These are phyloP conservation scores for Lachnellula arida DNA, from an alignment of 2,329 filamentous ascomycete genomes.

Conservation along the genomic window DNA sequence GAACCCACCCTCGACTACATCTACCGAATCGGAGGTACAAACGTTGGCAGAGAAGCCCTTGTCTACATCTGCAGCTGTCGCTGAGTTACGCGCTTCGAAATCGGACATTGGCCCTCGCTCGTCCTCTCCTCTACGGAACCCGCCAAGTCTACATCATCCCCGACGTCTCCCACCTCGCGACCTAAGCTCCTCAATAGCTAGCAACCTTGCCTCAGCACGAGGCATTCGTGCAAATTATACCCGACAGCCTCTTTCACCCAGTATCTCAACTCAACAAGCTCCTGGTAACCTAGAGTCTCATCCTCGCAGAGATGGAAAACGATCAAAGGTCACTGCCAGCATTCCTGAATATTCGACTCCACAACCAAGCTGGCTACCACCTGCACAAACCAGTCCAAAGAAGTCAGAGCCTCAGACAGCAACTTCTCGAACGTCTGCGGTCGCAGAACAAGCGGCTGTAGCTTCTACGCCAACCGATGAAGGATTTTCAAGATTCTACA, in stretches of 20 bases:
- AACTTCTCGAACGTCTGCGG: conserved; percentile 30
- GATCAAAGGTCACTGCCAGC: conserved; percentile 44
- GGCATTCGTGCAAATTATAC: conserved; percentile 67
- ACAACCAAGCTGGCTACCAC: conserved; percentile 51
- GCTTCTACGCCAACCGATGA: conserved; percentile 53
- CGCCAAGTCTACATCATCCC: conserved; percentile 26
- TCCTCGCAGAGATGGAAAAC: conserved; percentile 46
- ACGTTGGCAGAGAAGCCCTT: conserved; percentile 25
- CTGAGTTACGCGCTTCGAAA: conserved; percentile 30
- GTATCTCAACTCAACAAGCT: conserved; percentile 68
- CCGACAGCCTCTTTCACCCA: conserved; percentile 64
- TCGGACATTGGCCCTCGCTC: conserved; percentile 27
- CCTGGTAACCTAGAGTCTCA: conserved; percentile 63
- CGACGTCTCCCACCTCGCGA: conserved; percentile 55
- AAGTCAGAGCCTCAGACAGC: conserved; percentile 25
- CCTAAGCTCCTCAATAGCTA: conserved; percentile 77
- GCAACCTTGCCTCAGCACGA: conserved; percentile 78
- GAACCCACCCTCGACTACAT: conserved; percentile 20
- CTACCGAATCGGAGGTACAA: conserved; percentile 27
- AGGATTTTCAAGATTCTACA: conserved; percentile 87
- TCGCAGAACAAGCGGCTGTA: conserved; percentile 24
- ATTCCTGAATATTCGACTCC: conserved; percentile 45
- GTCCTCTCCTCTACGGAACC: conserved; percentile 24
- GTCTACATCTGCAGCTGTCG: conserved; percentile 30
- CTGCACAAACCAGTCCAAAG: conserved; percentile 32